phyloP scores from a whole-genome alignment of 2,329 filamentous ascomycete genomes.

The Hypoxylon sp. region DNA sequence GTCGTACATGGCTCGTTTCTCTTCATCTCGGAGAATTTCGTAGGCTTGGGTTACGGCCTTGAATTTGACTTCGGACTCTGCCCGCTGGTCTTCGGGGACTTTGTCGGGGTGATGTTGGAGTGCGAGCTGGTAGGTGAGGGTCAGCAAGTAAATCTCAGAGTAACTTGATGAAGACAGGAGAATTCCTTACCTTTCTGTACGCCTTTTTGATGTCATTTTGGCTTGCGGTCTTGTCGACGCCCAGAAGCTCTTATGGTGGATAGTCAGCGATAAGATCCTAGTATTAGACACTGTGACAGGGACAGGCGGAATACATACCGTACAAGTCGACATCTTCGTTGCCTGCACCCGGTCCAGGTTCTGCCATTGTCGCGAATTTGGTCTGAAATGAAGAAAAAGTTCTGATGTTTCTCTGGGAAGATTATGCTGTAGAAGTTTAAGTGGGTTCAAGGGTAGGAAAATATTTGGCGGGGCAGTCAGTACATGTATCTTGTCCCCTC shows the following conservation, averaged over 20 bases:
- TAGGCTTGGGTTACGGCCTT: constrained; percentile 95
- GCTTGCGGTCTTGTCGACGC: constrained; percentile 78
- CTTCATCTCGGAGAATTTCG: constrained; percentile 96
- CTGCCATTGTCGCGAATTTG: constrained; percentile 48
- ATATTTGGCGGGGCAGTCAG: constrained; percentile 53
- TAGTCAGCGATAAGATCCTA: constrained; percentile 30
- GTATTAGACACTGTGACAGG: constrained; percentile 2
- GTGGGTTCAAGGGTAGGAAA: constrained; percentile 47
- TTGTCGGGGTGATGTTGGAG: constrained; percentile 95
- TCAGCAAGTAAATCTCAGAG: constrained; percentile 17
- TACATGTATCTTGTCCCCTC: constrained; percentile 17
- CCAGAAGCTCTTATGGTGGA: constrained; percentile 77
- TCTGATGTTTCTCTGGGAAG: constrained; percentile 23
- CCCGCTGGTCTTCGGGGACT: constrained; percentile 86
- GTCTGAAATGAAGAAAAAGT: constrained; percentile 17
- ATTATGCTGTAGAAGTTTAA: constrained; percentile 40
- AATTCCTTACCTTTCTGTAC: constrained; percentile 83
- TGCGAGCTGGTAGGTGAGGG: constrained; percentile 74
- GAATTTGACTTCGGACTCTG: constrained; percentile 90
- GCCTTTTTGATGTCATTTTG: constrained; percentile 93
- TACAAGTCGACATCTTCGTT: constrained; percentile 72
- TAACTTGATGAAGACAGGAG: constrained; percentile 13
- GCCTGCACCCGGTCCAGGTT: constrained; percentile 47
- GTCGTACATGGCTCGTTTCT: constrained; percentile 93
- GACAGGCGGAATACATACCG: constrained; percentile 53